Percentiles rank a stretch among this genome's conserved stretches.
phyloP scores from a whole-genome alignment of 108 stramenopile genomes.

The Discostella stelligeroides region DNA sequence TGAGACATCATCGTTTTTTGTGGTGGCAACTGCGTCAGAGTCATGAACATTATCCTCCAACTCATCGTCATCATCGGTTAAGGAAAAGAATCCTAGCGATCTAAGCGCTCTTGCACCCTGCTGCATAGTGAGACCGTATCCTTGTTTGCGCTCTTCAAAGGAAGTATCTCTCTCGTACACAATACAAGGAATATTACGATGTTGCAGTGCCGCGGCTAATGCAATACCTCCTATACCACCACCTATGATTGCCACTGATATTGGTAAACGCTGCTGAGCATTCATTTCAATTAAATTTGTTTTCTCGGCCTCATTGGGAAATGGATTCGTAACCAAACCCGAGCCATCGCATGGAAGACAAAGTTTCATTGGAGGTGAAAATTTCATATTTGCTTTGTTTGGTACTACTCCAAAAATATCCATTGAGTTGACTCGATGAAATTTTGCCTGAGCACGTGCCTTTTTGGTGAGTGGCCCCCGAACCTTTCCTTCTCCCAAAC shows the following conservation, averaged over 20 bases:
- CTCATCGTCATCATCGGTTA: conserved; percentile 25
- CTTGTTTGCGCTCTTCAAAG: conserved; percentile 73
- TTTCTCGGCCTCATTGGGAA: neutral
- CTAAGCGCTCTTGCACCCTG: conserved; percentile 79
- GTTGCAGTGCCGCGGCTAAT: conserved; percentile 77
- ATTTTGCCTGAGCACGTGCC: conserved; percentile 39
- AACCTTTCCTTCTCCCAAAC: conserved; percentile 65
- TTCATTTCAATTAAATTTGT: neutral
- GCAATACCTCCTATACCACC: conserved; percentile 87
- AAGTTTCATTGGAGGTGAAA: conserved; percentile 48
- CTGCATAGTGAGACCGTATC: conserved; percentile 92
- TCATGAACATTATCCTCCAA: neutral
- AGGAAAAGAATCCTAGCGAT: conserved; percentile 57
- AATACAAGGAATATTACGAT: conserved; percentile 67
- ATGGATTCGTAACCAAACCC: conserved; percentile 33
- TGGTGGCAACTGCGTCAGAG: conserved; percentile 5
- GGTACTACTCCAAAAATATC: neutral
- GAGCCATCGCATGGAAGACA: conserved; percentile 50
- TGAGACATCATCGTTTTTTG: neutral
- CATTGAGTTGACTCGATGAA: neutral
- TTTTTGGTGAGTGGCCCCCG: conserved; percentile 52
- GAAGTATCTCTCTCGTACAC: conserved; percentile 82
- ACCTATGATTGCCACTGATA: conserved; percentile 75
- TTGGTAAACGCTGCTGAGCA: conserved; percentile 9
- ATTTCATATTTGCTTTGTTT: conserved; percentile 18